Conservation (phyloP, 2,329 filamentous ascomycete genomes). For the Aurifilum marmelostoma region DNA sequence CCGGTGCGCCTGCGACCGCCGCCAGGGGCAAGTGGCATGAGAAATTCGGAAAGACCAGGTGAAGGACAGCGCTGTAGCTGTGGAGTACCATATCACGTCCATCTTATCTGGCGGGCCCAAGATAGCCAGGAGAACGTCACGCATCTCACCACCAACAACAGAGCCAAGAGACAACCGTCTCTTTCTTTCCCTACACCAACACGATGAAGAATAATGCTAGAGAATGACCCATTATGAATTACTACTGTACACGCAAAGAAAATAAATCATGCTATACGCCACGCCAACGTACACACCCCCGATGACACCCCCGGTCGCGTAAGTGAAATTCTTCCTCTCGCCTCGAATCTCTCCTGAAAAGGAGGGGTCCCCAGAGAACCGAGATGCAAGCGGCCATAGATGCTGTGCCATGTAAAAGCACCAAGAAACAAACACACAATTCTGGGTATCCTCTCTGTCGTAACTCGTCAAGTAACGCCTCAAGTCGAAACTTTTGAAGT, state of each 20-base stretch:
- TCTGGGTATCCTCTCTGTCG: conserved; percentile 1
- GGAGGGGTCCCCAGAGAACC: background rate
- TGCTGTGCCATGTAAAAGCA: too few species aligned
- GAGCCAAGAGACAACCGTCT: background rate
- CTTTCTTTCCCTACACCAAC: too few species aligned
- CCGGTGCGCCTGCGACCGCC: conserved; percentile 36
- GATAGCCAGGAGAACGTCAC: background rate
- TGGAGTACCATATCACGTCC: background rate
- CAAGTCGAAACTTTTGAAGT: background rate
- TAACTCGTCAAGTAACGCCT: conserved; percentile 1
- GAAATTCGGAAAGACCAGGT: conserved; percentile 56
- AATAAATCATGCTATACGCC: background rate
- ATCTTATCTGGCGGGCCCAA: background rate
- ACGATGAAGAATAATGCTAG: background rate
- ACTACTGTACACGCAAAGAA: background rate
- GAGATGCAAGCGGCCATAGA: background rate
- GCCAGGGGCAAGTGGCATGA: conserved; percentile 63
- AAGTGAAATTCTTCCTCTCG: background rate
- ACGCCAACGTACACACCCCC: background rate
- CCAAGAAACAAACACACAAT: background rate
- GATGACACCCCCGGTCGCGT: background rate
- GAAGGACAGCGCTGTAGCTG: background rate
- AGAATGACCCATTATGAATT: conserved; percentile 1
- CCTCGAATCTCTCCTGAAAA: background rate
- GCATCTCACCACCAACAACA: background rate